phyloP scores from a whole-genome alignment of 2,329 filamentous ascomycete genomes.

The Fusarium illudens region DNA sequence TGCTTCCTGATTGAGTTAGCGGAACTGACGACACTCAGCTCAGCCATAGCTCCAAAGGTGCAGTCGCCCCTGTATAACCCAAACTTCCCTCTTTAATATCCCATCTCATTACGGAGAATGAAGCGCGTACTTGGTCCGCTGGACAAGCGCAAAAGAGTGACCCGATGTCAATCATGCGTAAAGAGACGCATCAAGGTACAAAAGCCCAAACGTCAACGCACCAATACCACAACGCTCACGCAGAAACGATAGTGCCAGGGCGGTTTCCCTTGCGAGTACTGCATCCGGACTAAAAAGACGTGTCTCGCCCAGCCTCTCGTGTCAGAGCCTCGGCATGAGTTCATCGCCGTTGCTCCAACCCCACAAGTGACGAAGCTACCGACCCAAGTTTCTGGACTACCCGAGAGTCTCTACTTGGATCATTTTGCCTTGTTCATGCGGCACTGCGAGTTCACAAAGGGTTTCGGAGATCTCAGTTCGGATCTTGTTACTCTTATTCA shows the following conservation, averaged over 20 bases:
- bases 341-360: constrained; percentile 10
- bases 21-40: neutral
- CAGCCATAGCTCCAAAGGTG: too few relatives aligned
- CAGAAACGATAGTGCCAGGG: constrained; percentile 35
- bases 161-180: constrained; percentile 41
- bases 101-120: too few relatives aligned
- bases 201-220: neutral
- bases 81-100: too few relatives aligned
- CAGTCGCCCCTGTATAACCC: too few relatives aligned
- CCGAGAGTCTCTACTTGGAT: constrained; percentile 9
- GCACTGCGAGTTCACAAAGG: constrained; percentile 31
- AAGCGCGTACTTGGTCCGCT: constrained; percentile 37
- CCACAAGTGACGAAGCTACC: neutral
- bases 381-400: neutral
- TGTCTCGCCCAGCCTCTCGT: constrained; percentile 25
- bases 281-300: constrained; percentile 34
- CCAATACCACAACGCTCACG: neutral
- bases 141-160: constrained; percentile 38
- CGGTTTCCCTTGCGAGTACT: constrained; percentile 39
- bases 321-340: neutral
- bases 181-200: constrained; percentile 41
- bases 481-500: constrained; percentile 34
- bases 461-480: neutral
- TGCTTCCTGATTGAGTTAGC: constrained; percentile 12
- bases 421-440: constrained; percentile 30